Evolutionary conservation across 192 early-diverging fungal genomes (phyloP).

Genomic region (Linnemannia elongata): DNA sequence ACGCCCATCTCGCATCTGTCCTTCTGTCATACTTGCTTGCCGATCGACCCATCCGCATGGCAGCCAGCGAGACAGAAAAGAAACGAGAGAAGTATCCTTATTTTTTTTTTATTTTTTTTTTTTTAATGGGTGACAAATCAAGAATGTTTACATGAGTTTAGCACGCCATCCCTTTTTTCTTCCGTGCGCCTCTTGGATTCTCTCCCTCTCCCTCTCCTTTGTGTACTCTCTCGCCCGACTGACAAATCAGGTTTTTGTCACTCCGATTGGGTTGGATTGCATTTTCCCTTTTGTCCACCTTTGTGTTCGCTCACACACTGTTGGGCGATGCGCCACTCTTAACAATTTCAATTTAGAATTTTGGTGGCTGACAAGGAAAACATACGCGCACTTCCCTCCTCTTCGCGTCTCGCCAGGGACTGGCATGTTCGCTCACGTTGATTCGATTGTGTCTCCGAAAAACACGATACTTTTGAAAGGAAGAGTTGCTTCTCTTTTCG

Average conservation of each 20-base stretch:
- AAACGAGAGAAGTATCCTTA: background rate
- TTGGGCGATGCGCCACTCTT: no score
- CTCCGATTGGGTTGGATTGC: background rate
- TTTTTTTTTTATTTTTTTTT: background rate
- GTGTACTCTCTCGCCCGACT: background rate
- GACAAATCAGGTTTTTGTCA: constrained; percentile 11
- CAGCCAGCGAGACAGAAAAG: background rate
- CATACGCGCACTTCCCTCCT: no score
- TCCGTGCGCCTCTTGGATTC: background rate
- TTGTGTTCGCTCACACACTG: no score
- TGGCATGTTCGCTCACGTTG: no score
- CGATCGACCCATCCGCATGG: background rate
- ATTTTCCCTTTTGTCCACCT: background rate
- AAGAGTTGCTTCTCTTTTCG: no score
- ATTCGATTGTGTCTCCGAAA: no score
- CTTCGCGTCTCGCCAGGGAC: no score
- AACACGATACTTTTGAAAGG: no score
- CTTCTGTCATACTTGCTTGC: background rate
- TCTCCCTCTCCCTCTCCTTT: background rate
- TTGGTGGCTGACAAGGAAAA: no score
- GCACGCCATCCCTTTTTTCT: background rate
- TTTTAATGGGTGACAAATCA: constrained; percentile 3
- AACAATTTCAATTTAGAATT: no score
- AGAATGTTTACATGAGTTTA: background rate
- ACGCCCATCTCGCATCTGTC: background rate